These are phyloP conservation scores for Pelargonium fulgidum DNA, from an alignment of 441 rosid genomes.

Conservation along the genomic window DNA sequence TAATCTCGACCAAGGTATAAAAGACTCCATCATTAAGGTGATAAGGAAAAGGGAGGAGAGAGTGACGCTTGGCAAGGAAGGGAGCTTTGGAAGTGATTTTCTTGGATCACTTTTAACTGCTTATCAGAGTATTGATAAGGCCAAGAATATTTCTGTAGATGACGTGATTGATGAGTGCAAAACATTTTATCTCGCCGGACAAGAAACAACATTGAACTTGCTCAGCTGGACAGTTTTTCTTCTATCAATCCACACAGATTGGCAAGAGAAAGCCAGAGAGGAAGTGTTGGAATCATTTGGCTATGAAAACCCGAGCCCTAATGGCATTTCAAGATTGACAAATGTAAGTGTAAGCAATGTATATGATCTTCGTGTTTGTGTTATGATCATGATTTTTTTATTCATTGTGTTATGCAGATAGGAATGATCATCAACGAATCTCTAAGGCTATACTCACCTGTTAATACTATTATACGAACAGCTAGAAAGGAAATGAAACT, in stretches of 20 bases:
- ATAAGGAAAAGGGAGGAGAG: conserved; percentile 23
- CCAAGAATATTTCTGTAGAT: conserved; percentile 24
- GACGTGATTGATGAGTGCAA: conserved; percentile 43
- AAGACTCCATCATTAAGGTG: conserved; percentile 12
- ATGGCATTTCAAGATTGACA: conserved; percentile 32
- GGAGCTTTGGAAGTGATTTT: conserved; percentile 18
- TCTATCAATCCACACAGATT: conserved; percentile 32
- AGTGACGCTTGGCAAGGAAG: conserved; percentile 14
- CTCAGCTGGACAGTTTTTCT: conserved; percentile 42
- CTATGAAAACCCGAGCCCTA: conserved; percentile 23
- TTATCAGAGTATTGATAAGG: neutral
- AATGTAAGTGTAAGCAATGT: conserved; percentile 22
- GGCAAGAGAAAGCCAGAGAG: conserved; percentile 43
- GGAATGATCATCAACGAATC: conserved; percentile 9
- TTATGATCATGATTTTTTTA: too few species aligned
- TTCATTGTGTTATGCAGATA: conserved; percentile 8
- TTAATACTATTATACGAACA: neutral
- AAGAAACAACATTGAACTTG: conserved; percentile 31
- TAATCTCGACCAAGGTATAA: conserved; percentile 17
- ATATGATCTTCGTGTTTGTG: too few species aligned
- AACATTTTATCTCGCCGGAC: conserved; percentile 37
- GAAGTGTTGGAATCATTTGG: conserved; percentile 34
- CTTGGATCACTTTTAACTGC: neutral
- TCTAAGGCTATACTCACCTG: conserved; percentile 1
- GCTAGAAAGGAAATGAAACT: neutral